Evolutionary conservation across 306 rosid species (phyloP).

Genomic region (Ziziphus jujuba): DNA sequence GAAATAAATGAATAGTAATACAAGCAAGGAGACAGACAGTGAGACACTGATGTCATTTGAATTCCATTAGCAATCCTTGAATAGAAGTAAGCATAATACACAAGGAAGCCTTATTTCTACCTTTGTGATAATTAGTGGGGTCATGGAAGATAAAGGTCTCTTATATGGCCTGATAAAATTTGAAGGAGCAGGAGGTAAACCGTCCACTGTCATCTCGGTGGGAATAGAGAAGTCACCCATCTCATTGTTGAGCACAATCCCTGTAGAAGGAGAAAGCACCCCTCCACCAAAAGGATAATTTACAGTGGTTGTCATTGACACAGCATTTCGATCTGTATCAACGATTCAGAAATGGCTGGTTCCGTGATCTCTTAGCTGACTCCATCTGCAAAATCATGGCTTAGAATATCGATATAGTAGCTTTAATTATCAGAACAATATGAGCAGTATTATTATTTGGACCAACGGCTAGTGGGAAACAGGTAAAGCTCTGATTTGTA

Average conservation of each 20-base stretch:
- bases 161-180: conserved; percentile 76
- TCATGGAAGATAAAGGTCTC: conserved; percentile 91
- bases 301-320: conserved; percentile 73
- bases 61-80: too few relatives aligned
- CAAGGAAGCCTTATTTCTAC: conserved; percentile 26
- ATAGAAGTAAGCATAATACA: not conserved
- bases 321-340: conserved; percentile 86
- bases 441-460: too few relatives aligned
- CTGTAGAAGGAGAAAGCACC: conserved; percentile 77
- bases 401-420: conserved; percentile 3
- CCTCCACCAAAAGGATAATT: conserved; percentile 70
- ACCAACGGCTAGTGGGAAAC: too few relatives aligned
- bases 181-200: conserved; percentile 85
- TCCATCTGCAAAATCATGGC: conserved; percentile 60
- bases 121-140: conserved; percentile 74
- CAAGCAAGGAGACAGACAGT: too few relatives aligned
- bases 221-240: conserved; percentile 90
- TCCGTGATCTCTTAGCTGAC: conserved; percentile 87
- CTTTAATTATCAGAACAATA: too few relatives aligned
- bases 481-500: conserved; percentile 22
- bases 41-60: too few relatives aligned
- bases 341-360: conserved; percentile 91
- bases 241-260: conserved; percentile 79
- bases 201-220: conserved; percentile 53
- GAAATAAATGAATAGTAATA: too few relatives aligned